These are phyloP conservation scores for Aegle marmelos DNA, from an alignment of 345 rosid genomes.

Conservation along the genomic window DNA sequence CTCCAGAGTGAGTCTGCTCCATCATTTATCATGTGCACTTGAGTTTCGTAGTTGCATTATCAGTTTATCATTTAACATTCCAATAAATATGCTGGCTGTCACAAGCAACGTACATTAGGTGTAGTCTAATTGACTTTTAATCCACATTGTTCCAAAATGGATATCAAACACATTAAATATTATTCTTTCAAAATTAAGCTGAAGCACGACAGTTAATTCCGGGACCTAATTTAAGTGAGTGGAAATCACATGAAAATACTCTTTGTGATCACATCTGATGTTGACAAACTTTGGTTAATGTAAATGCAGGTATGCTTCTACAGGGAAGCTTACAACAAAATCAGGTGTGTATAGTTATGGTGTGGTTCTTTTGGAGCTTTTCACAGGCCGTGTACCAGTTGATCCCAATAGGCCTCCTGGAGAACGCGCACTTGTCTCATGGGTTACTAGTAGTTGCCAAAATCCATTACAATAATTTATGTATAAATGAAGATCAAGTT, in stretches of 20 bases:
- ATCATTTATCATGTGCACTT: constrained; percentile 11
- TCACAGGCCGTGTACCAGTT: constrained; percentile 79
- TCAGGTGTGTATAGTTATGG: constrained; percentile 94
- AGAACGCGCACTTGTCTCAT: constrained; percentile 81
- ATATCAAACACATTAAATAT: too few species aligned
- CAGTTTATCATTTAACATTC: constrained; percentile 5
- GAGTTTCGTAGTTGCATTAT: background rate
- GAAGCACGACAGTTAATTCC: too few species aligned
- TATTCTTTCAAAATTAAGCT: too few species aligned
- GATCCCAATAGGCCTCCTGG: constrained; percentile 67
- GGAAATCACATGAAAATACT: too few species aligned
- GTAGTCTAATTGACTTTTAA: too few species aligned
- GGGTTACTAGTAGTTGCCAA: constrained; percentile 47
- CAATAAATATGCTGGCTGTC: constrained; percentile 15
- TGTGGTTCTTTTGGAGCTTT: constrained; percentile 70
- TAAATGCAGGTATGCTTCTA: constrained; percentile 70
- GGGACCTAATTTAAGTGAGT: too few species aligned
- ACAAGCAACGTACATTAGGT: background rate
- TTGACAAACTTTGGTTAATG: constrained; percentile 2
- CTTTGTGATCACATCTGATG: background rate
- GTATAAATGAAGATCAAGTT: background rate
- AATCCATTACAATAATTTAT: background rate
- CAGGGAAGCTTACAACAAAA: constrained; percentile 88
- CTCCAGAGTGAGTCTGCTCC: constrained; percentile 79
- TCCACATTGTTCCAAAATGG: too few species aligned